These are phyloP conservation scores for Diplodia mutila DNA, from an alignment of 2,329 filamentous ascomycete genomes.

Conservation along the genomic window DNA sequence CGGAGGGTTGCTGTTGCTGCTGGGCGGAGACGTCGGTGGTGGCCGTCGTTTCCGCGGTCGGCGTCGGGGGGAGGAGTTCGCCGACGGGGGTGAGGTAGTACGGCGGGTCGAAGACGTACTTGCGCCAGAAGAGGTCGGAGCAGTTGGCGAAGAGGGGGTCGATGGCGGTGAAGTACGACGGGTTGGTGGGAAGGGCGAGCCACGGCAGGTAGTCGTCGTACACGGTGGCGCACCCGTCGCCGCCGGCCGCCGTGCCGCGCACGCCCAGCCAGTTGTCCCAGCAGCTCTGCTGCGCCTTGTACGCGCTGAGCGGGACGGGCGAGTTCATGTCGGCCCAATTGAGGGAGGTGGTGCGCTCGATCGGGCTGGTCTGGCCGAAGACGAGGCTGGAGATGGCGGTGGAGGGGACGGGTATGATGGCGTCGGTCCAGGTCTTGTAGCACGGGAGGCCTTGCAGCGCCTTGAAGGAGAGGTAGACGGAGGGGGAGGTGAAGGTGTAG, in stretches of 20 bases:
- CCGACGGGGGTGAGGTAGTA: not conserved
- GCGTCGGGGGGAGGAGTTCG: constrained; percentile 1
- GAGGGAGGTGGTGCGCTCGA: constrained; percentile 4
- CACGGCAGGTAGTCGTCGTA: constrained; percentile 23
- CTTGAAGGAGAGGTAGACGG: constrained; percentile 12
- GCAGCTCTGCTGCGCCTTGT: constrained; percentile 8
- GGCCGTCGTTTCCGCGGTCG: not conserved
- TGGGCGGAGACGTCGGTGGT: not conserved
- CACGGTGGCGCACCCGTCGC: constrained; percentile 16
- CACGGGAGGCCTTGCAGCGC: constrained; percentile 3
- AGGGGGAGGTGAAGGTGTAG: constrained; percentile 19
- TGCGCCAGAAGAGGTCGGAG: constrained; percentile 8
- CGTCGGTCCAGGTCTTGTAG: not conserved
- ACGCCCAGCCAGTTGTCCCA: constrained; percentile 16
- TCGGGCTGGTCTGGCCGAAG: not conserved
- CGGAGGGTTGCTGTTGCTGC: not conserved
- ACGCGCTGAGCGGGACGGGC: constrained; percentile 4
- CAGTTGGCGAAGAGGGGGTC: constrained; percentile 18
- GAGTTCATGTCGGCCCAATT: constrained; percentile 22
- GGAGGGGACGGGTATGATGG: not conserved
- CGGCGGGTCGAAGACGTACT: constrained; percentile 23
- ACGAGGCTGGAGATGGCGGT: not conserved
- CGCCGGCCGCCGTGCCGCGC: not conserved
- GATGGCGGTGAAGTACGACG: constrained; percentile 5
- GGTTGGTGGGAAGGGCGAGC: constrained; percentile 19